Evolutionary conservation across 495 filamentous ascomycete species (phyloP), one percentile per base, ranked within the genome.

Genomic region (Daldinia concentrica): DNA sequence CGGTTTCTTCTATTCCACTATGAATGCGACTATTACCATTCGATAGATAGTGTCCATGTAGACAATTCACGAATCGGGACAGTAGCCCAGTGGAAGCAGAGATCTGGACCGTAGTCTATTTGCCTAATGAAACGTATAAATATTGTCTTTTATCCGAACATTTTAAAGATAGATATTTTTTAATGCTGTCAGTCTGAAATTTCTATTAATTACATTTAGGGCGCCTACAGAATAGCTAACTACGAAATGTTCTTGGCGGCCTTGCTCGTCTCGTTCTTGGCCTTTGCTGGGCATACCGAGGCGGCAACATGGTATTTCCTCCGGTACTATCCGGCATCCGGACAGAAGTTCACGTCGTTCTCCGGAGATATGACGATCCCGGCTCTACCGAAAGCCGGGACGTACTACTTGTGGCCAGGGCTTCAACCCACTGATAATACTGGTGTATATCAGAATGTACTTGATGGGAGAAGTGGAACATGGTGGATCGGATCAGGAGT

Each of bases 331-430:
- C 71, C 76, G 58, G 73, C 78, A 5, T 74, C 76, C 22, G 77
- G 77, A 4, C 67, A 76, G 66, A 67, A 74, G 26, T 79, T 79
- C 71, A 80, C 75, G 9, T 77, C 78, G 30, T 72, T 82, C 72
- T 79, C 79, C 32, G 80, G 80, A n/a, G 64, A 74, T 27, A 78
- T 82, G 75, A 73, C 72, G 6, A 75, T 81, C 27, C 82, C 80
- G 6, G 66, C 71, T 4, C 77, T 82, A 26, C 81, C 71, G 3
- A 66, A 72, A 48, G 79, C 77, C 22, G 82, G 67, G 8, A 66
- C 67, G 19, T 83, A 82, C 39, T 84, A 82, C 43, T 78, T 83
- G 24, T 81, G 79, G 81, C 81, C 81, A 3, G 82, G 82, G 3
- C 76, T 83, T 8, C 77, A 83, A 56, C 78, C 80, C 1, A 79